Conservation (phyloP, 768 basidiomycete species). For the Leccinum variicolor region DNA sequence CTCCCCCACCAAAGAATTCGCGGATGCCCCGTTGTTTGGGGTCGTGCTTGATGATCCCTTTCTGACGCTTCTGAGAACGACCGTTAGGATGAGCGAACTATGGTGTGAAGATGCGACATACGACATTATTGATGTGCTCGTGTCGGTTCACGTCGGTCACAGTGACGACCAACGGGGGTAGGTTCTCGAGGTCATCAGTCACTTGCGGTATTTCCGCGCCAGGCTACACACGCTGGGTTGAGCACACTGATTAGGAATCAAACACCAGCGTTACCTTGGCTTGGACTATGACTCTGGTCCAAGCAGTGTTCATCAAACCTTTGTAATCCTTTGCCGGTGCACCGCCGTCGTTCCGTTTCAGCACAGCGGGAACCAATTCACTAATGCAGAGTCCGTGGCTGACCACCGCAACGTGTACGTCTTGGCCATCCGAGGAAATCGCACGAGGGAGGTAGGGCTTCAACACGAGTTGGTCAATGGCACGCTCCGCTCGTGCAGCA, state of each 20-base stretch:
- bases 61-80: constrained; percentile 56
- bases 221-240: constrained; percentile 23
- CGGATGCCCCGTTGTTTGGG: constrained; percentile 74
- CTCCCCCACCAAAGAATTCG: constrained; percentile 57
- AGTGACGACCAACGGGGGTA: constrained; percentile 37
- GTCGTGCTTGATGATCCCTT: constrained; percentile 76
- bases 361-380: constrained; percentile 52
- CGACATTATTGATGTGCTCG: constrained; percentile 55
- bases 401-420: constrained; percentile 59
- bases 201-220: constrained; percentile 23
- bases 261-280: constrained; percentile 38
- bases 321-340: constrained; percentile 33
- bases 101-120: constrained; percentile 32
- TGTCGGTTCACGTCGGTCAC: constrained; percentile 53
- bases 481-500: constrained; percentile 47
- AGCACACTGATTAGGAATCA: not conserved
- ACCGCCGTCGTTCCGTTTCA: constrained; percentile 39
- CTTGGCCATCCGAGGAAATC: constrained; percentile 34
- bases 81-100: not conserved
- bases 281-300: constrained; percentile 55
- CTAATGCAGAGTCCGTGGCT: constrained; percentile 74
- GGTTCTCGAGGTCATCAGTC: constrained; percentile 17
- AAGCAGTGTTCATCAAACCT: constrained; percentile 67
- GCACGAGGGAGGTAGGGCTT: constrained; percentile 48
- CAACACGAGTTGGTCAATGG: constrained; percentile 50